Percentiles rank a stretch among this genome's conserved stretches.
These are phyloP conservation scores for Acanthamoeba healyi DNA, from an alignment of 208 protist genomes.

Conservation along the genomic window DNA sequence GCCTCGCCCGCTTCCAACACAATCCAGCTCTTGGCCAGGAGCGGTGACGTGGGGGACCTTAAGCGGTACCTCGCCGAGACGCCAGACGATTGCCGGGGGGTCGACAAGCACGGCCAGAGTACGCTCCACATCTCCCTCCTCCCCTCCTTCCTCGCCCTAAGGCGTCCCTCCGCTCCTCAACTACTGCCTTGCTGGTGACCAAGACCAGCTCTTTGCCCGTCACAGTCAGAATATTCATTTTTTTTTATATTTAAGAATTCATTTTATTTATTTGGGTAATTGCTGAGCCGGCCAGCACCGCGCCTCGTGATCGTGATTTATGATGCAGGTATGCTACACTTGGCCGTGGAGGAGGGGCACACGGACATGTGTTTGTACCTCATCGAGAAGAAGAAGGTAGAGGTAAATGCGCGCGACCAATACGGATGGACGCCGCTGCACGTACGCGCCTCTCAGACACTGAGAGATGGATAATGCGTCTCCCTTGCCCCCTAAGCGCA, in stretches of 20 bases:
- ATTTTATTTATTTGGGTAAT: too few relatives aligned
- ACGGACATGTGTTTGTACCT: slow-evolving; percentile 16
- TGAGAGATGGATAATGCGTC: background rate
- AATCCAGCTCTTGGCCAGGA: background rate
- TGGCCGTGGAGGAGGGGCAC: slow-evolving; percentile 52
- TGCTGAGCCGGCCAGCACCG: too few relatives aligned
- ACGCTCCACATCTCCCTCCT: background rate
- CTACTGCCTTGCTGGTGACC: background rate
- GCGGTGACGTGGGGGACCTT: background rate
- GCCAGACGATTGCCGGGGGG: background rate
- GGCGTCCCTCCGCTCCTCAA: too few relatives aligned
- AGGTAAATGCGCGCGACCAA: slow-evolving; percentile 10
- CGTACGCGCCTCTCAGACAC: background rate
- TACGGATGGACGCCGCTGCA: slow-evolving; percentile 51
- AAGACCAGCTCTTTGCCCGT: background rate
- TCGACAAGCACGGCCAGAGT: slow-evolving; percentile 9
- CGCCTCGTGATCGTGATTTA: too few relatives aligned
- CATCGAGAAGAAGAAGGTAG: background rate
- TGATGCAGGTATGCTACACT: background rate
- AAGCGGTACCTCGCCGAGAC: background rate
- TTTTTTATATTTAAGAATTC: too few relatives aligned
- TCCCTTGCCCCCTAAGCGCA: background rate
- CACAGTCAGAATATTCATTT: background rate
- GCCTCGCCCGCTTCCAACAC: background rate
- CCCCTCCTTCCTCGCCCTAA: too few relatives aligned